Base-by-base conservation (phyloP, 176 grass and related monocot species). In the Raddia guianensis region DNA sequence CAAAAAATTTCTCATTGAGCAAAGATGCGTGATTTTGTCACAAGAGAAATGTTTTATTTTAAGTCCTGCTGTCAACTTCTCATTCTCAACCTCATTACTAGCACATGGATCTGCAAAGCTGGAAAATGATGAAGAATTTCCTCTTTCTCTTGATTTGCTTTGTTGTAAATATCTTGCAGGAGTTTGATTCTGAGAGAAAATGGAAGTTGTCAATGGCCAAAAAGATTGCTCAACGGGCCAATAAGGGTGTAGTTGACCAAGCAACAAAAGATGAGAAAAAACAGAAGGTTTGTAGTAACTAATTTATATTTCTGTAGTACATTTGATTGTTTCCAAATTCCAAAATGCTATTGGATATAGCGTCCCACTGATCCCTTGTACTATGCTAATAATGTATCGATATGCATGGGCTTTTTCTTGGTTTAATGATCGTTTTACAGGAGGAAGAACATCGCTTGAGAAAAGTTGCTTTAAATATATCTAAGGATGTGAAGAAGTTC, bases 401-500 rank as follows among this genome's bases (percentile, higher is more conserved):
- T 32, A 57, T 68, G 54, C 7, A 5, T 8, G 63, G 3, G 56
- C 43, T 68, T 46, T 63, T 70, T 77, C 54, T 66, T 56, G 20
- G 12, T 86, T 44, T 87, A 35, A 49, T 47, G 13, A 43, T 64
- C 37, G 49, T 69, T 63, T 43, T 78, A 18, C 84, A 99, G 96
- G 96, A 93, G 91, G 96, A 86, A 70, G 96, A 99, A 69, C 92
- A 91, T 68, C 93, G 96, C 33, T 15, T 99, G 55, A 95, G 73
- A 70, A 99, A 93, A 93, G 90, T 95, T 32, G 96, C 96, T 51
- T 56, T 95, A 53, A 99, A 95, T 86, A 93, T 99, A 75, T 99
- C 96, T 12, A 99, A 99, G 85, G 96, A 99, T 45, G 93, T 99
- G 82, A 99, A 95, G 86, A 99, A 99, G 81, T 99, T 99, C 73